These are phyloP conservation scores for Mycena pura DNA, from an alignment of 768 basidiomycete genomes.

Conservation along the genomic window DNA sequence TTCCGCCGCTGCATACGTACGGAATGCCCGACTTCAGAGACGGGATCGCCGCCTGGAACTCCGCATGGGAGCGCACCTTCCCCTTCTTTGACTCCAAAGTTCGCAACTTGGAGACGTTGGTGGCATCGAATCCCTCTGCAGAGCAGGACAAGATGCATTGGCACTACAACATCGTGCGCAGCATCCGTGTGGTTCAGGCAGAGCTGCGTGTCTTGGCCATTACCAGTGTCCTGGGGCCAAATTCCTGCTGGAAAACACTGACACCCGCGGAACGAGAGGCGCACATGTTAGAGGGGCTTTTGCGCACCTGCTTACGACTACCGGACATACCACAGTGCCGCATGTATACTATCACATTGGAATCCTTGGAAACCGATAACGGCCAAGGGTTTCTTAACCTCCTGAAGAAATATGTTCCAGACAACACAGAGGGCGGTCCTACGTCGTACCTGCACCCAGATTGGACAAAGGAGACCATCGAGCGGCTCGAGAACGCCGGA, in stretches of 20 bases:
- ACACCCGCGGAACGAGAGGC: slow-evolving; percentile 12
- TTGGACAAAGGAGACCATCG: slow-evolving; percentile 11
- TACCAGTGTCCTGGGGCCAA: slow-evolving; percentile 8
- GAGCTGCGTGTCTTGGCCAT: slow-evolving; percentile 9
- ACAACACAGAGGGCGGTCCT: background rate
- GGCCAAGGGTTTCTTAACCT: slow-evolving; percentile 9
- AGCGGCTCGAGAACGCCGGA: slow-evolving; percentile 12
- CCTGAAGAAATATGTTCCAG: slow-evolving; percentile 10
- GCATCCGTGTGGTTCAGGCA: slow-evolving; percentile 7
- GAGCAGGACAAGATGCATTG: background rate
- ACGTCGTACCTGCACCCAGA: slow-evolving; percentile 3
- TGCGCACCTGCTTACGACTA: slow-evolving; percentile 10
- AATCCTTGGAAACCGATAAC: slow-evolving; percentile 7
- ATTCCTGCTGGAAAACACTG: slow-evolving; percentile 11
- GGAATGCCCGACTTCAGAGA: slow-evolving; percentile 11
- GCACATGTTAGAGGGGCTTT: slow-evolving; percentile 12
- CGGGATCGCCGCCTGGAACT: slow-evolving; percentile 9
- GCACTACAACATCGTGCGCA: slow-evolving; percentile 7
- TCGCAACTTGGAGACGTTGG: slow-evolving; percentile 10
- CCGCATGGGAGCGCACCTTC: slow-evolving; percentile 4
- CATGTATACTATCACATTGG: slow-evolving; percentile 11
- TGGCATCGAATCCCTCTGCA: slow-evolving; percentile 5
- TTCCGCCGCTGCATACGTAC: background rate
- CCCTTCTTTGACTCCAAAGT: slow-evolving; percentile 9
- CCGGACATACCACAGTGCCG: slow-evolving; percentile 2